These are phyloP conservation scores for Thelephora ganbajun DNA, from an alignment of 768 basidiomycete genomes.

Conservation along the genomic window DNA sequence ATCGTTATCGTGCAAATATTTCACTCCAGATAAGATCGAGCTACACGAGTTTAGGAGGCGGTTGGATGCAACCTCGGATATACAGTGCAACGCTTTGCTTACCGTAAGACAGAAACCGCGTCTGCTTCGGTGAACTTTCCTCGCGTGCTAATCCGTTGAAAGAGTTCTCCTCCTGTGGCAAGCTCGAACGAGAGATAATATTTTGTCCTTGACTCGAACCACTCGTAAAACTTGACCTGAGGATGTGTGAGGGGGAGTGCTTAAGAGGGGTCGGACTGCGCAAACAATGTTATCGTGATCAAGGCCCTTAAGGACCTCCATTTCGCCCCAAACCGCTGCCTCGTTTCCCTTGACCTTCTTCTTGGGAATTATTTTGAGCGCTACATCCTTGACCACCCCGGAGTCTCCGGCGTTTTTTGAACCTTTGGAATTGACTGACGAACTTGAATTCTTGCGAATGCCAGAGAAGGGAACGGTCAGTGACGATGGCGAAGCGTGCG, in stretches of 20 bases:
- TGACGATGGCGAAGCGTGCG: neutral
- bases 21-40: slow-evolving; percentile 72
- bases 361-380: slow-evolving; percentile 86
- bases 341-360: slow-evolving; percentile 93
- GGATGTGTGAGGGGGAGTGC: neutral
- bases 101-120: slow-evolving; percentile 68
- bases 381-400: slow-evolving; percentile 46
- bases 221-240: slow-evolving; percentile 91
- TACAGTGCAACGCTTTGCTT: slow-evolving; percentile 13
- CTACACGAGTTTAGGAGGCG: slow-evolving; percentile 20
- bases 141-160: slow-evolving; percentile 69
- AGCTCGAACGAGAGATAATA: slow-evolving; percentile 96
- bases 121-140: slow-evolving; percentile 94
- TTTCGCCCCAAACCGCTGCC: slow-evolving; percentile 79
- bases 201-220: slow-evolving; percentile 89
- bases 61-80: neutral
- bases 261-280: slow-evolving; percentile 5
- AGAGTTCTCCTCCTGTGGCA: slow-evolving; percentile 88
- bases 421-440: neutral
- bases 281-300: slow-evolving; percentile 86
- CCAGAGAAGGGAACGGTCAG: neutral
- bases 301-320: slow-evolving; percentile 81
- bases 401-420: neutral
- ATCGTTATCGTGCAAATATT: slow-evolving; percentile 81
- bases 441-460: neutral